Evolutionary conservation across 75 land plant species (phyloP), one percentile per base, ranked within the genome.

Genomic region (Adiantum capillusveneris): DNA sequence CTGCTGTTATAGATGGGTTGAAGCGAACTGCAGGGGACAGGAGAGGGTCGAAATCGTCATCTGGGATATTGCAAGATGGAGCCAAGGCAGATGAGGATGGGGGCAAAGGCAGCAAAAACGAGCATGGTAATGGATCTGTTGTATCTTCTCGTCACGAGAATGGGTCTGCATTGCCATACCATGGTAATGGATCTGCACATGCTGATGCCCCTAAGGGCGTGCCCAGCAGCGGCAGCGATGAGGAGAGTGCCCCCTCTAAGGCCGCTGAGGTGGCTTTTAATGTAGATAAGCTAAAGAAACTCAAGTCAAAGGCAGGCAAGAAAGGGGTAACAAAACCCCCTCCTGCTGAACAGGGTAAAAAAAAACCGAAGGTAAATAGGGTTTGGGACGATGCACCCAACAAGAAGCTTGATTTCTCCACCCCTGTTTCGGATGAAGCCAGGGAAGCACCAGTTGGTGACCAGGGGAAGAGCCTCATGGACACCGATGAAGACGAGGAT

Each of bases 401-500:
- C 61, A 17, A 68, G 25, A 94, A 86, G 56, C 64, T 94, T 56
- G 98, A 94, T 70, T 90, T 70, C 29, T 84, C 96, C 6, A 82
- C 88, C 75, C 84, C 97, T 27, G 64, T 56, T 0, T 66, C 51
- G 59, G 76, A 67, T 64, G 69, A 70, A 54, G 85, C 72, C 65
- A 88, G 70, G 44, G 86, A 75, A 53, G 81, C 67, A 68, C 59
- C 68, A 22, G 70, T 56, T 29, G 76, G 62, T 2, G 79, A 79
- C 57, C 75, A 81, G 25, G 98, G 96, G n/a, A 72, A 79, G 55
- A 94, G 98, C 66, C 73, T 90, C 87, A 89, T 94, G 96, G 98
- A 94, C 65, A 77, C 70, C 57, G 97, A 91, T 43, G 97, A 91
- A 31, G 55, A 70, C 44, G 34, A 80, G 31, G 81, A 75, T 44